Evolutionary conservation across 2,329 filamentous ascomycete genomes (phyloP), one percentile per base, ranked within the genome.

Genomic region (Cercospora sesami): DNA sequence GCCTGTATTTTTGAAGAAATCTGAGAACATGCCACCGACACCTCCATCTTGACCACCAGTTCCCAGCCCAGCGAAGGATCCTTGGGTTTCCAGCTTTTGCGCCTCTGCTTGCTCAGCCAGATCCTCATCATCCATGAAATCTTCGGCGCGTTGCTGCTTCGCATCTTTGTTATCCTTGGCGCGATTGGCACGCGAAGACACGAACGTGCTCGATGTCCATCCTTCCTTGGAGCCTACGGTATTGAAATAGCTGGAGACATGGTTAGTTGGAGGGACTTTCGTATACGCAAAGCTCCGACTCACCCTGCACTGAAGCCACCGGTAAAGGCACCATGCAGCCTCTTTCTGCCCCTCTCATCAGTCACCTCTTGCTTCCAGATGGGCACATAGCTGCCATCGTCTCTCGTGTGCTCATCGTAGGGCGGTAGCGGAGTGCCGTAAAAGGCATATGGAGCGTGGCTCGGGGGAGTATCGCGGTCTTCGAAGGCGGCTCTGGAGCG

Each of bases 121-220:
- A 79, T 99, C 95, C 78, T 99, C 95, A 51, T 97, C 94, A 75
- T 99, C 95, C 95, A 99, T 99, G 74, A 94, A 98, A 77, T 98
- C 94, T 79, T 98, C 93, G 0, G 89, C 87, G 59, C 89, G 88
- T 77, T 91, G 89, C 70, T 85, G 80, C 55, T 71, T 70, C 31
- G 66, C 77, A 70, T 86, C 84, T n/a, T 83, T 68, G 57, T 30
- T 60, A 36, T 83, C 84, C 82, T 91, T 92, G 71, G 86, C 88
- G 65, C 93, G 91, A 75, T 92, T 92, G 45, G 87, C 83, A 26
- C 95, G 91, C 62, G 94, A 97, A 6, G 94, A 98, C 9, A 96
- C 90, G 79, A 98, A 99, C 0, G 92, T 91, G 23, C 92, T 89
- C 1, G 95, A 95, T 0, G 92, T 90, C 94, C 94, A 99, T 82